A percentile compares a stretch with the other conserved stretches of the same genome.
Conservation (phyloP, 2,329 filamentous ascomycete genomes). For the Dothideomycetes sp. region DNA sequence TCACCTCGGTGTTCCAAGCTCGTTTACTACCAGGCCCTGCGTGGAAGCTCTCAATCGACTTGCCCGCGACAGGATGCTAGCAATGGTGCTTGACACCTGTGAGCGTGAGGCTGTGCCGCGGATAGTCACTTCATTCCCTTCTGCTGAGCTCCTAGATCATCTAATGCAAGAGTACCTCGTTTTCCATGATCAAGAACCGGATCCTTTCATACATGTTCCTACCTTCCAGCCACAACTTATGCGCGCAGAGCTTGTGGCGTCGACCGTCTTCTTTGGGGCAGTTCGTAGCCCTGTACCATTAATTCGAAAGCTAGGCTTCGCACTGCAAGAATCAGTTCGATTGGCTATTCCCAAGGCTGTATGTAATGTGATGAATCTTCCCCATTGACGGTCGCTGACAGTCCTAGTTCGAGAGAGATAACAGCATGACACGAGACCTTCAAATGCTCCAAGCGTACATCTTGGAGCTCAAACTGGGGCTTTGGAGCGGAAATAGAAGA, state of each 20-base stretch:
- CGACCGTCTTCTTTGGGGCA: slow-evolving; percentile 43
- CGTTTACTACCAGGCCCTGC: background rate
- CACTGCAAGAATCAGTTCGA: slow-evolving; percentile 29
- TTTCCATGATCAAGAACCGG: slow-evolving; percentile 40
- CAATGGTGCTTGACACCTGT: slow-evolving; percentile 47
- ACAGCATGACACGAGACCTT: slow-evolving; percentile 32
- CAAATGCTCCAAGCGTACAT: slow-evolving; percentile 34
- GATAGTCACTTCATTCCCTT: slow-evolving; percentile 47
- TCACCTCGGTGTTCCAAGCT: background rate
- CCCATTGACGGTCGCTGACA: background rate
- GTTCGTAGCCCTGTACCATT: slow-evolving; percentile 41
- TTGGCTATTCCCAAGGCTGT: slow-evolving; percentile 14
- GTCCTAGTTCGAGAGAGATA: slow-evolving; percentile 29
- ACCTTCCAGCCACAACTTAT: slow-evolving; percentile 42
- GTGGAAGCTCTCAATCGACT: slow-evolving; percentile 12
- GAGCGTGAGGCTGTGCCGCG: slow-evolving; percentile 32
- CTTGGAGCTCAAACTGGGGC: slow-evolving; percentile 33
- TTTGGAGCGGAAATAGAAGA: slow-evolving; percentile 43
- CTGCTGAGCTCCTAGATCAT: slow-evolving; percentile 43
- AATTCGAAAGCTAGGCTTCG: slow-evolving; percentile 44
- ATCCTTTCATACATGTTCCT: slow-evolving; percentile 46
- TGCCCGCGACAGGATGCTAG: slow-evolving; percentile 45
- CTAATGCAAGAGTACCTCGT: slow-evolving; percentile 46
- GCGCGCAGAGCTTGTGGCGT: slow-evolving; percentile 44
- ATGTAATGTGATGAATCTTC: background rate